Percentiles rank a stretch among this genome's conserved stretches.
phyloP scores from a whole-genome alignment of 1,284 basidiomycete species.

The Moniliella sp. region DNA sequence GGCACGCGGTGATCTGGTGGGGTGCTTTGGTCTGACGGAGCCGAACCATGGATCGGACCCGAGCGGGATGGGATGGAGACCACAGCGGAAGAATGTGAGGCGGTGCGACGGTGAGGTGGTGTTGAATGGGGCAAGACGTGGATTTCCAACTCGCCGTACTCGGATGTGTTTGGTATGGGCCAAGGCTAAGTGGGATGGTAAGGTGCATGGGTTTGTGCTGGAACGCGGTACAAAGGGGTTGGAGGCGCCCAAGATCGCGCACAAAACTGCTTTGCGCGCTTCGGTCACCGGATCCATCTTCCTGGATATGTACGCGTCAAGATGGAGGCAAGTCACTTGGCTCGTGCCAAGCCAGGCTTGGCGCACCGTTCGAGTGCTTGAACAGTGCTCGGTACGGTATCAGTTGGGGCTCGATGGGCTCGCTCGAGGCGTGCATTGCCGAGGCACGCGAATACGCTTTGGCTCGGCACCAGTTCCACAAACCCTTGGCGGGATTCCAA shows the following conservation, averaged over 20 bases:
- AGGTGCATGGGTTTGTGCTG: conserved; percentile 71
- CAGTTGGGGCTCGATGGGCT: conserved; percentile 26
- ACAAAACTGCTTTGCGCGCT: conserved; percentile 72
- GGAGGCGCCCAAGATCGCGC: conserved; percentile 64
- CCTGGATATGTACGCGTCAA: conserved; percentile 38
- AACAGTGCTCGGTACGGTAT: conserved; percentile 25
- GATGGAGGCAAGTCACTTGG: conserved; percentile 13
- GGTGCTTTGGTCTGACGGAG: conserved; percentile 86
- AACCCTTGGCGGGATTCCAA: conserved; percentile 78
- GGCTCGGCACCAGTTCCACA: conserved; percentile 61
- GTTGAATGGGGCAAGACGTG: conserved; percentile 84
- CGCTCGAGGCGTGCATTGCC: conserved; percentile 70
- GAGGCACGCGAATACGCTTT: conserved; percentile 64
- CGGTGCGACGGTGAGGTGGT: conserved; percentile 59
- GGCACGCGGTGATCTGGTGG: conserved; percentile 66
- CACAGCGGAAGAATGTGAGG: conserved; percentile 57
- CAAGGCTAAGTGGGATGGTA: conserved; percentile 74
- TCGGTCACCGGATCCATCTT: conserved; percentile 81
- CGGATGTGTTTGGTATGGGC: conserved; percentile 81
- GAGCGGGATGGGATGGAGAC: conserved; percentile 82
- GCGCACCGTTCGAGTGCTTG: conserved; percentile 25
- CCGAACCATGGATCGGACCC: conserved; percentile 91
- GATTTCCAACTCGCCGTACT: conserved; percentile 51
- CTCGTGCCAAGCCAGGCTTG: conserved; percentile 18
- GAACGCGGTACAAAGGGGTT: conserved; percentile 79